Conservation (phyloP, 805 yeast genomes). For the Pichia heedii region DNA sequence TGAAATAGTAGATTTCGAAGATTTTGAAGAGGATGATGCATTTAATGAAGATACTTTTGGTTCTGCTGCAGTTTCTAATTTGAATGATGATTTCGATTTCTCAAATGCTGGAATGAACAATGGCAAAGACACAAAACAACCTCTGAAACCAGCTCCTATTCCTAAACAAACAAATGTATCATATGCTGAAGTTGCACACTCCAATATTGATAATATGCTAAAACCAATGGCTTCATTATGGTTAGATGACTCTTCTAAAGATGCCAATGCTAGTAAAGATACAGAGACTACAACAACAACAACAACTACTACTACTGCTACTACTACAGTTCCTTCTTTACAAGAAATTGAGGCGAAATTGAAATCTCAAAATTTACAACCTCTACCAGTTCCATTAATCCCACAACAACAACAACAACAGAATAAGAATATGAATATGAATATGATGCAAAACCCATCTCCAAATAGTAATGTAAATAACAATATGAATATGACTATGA, state of each 20-base stretch:
- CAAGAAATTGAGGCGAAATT: slow-evolving; percentile 81
- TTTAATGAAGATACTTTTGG: slow-evolving; percentile 79
- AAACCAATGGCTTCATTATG: slow-evolving; percentile 69
- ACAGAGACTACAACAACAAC: too few species aligned
- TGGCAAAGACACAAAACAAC: slow-evolving; percentile 1
- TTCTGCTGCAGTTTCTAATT: slow-evolving; percentile 29
- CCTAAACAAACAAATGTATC: slow-evolving; percentile 26
- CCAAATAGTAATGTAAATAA: slow-evolving; percentile 3
- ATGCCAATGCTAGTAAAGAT: background rate
- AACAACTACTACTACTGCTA: too few species aligned
- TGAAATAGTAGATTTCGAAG: slow-evolving; percentile 59
- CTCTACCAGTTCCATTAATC: slow-evolving; percentile 16
- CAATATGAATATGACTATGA: background rate
- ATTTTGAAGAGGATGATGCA: slow-evolving; percentile 73
- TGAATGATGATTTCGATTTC: slow-evolving; percentile 59
- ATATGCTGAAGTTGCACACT: slow-evolving; percentile 36
- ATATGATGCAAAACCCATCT: slow-evolving; percentile 1
- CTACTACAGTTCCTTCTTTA: slow-evolving; percentile 49
- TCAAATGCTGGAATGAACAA: slow-evolving; percentile 29
- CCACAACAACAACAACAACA: slow-evolving; percentile 16
- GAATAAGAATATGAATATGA: too few species aligned
- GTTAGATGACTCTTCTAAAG: slow-evolving; percentile 30
- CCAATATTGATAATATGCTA: slow-evolving; percentile 33
- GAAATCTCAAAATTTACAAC: slow-evolving; percentile 33
- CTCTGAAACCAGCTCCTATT: slow-evolving; percentile 15